Percentiles rank a stretch among this genome's conserved stretches.
Conservation (phyloP, 2,329 filamentous ascomycete species). For the Penicillium decumbens region DNA sequence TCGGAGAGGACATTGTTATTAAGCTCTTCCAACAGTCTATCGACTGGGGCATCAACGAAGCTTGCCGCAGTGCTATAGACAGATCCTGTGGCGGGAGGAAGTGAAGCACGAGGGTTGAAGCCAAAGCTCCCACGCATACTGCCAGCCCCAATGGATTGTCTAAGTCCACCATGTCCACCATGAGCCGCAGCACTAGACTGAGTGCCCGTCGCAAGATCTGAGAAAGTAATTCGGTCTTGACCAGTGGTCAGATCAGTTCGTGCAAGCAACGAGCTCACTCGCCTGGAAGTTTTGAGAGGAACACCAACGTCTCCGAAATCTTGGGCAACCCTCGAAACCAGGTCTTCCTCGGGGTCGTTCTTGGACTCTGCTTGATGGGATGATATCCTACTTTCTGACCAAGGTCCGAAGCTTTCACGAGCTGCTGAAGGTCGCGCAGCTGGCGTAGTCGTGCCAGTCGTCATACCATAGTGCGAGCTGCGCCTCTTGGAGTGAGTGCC, state of each 20-base stretch:
- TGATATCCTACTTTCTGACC: constrained; percentile 42
- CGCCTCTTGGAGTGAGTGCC: constrained; percentile 64
- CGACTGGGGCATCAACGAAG: constrained; percentile 64
- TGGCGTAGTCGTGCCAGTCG: constrained; percentile 72
- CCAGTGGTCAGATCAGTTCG: constrained; percentile 81
- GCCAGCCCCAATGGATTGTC: constrained; percentile 69
- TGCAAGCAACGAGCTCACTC: constrained; percentile 87
- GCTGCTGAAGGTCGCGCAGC: constrained; percentile 59
- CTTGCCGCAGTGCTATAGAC: constrained; percentile 53
- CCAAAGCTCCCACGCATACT: constrained; percentile 60
- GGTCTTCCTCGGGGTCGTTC: constrained; percentile 49
- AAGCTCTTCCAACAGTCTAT: constrained; percentile 65
- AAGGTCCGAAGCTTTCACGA: constrained; percentile 70
- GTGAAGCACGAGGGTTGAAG: constrained; percentile 52
- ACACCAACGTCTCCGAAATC: constrained; percentile 56
- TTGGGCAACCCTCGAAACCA: constrained; percentile 67
- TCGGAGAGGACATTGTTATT: constrained; percentile 60
- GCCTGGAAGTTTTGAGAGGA: constrained; percentile 60
- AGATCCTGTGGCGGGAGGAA: constrained; percentile 48
- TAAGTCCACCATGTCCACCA: constrained; percentile 50
- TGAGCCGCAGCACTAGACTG: constrained; percentile 34
- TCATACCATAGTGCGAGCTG: constrained; percentile 59
- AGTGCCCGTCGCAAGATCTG: constrained; percentile 58
- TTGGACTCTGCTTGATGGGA: constrained; percentile 22
- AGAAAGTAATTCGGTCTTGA: constrained; percentile 74